These are phyloP conservation scores for Plasmodium vivax DNA, from an alignment of 169 alveolate species.

Conservation along the genomic window DNA sequence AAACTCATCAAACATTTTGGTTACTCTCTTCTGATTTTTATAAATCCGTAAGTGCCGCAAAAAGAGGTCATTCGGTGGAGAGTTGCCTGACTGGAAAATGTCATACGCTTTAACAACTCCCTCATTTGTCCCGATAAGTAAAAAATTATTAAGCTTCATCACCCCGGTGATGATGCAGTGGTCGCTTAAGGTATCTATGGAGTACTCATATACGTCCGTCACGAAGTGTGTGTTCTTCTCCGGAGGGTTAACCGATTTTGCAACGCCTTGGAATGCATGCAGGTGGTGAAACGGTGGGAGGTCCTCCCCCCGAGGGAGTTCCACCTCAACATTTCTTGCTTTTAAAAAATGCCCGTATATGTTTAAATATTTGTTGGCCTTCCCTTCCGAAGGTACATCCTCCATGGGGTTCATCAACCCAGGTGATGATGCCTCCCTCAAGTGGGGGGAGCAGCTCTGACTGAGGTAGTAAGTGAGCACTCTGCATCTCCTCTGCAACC, in stretches of 20 bases:
- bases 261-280: not conserved
- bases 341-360: not conserved
- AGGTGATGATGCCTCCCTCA: not conserved
- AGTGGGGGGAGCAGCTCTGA: not conserved
- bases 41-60: conserved; percentile 1
- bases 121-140: conserved; percentile 24
- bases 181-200: conserved; percentile 35
- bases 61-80: not conserved
- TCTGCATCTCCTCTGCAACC: conserved; percentile 11
- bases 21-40: conserved; percentile 47
- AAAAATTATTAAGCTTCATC: conserved; percentile 24
- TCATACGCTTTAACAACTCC: conserved; percentile 67
- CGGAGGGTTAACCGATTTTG: not conserved
- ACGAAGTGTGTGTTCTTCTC: not conserved
- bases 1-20: conserved; percentile 34
- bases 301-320: not conserved
- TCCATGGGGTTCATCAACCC: not conserved
- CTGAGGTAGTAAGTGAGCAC: not conserved
- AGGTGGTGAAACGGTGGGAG: not conserved
- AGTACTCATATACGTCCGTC: not conserved
- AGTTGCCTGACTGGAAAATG: not conserved
- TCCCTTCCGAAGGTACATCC: not conserved
- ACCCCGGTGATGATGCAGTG: conserved; percentile 5
- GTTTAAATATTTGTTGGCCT: not conserved
- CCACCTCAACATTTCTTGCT: not conserved